phyloP scores from a whole-genome alignment of 2,329 filamentous ascomycete species.

The Chrysosporium keratinophilum region DNA sequence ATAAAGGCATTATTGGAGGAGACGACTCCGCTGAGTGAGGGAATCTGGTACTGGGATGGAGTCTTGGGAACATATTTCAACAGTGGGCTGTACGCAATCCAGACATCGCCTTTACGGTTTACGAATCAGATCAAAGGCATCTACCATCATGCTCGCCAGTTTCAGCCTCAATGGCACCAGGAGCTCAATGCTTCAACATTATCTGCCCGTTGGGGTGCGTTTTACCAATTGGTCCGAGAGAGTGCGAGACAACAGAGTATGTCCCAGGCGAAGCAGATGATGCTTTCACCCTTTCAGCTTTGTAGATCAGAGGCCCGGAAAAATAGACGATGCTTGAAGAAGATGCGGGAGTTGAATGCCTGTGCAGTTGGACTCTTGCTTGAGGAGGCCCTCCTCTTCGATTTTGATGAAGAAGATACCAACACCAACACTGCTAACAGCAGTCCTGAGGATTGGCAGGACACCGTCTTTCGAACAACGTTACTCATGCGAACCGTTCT shows the following conservation, averaged over 20 bases:
- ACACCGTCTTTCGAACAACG: constrained; percentile 67
- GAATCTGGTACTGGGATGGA: constrained; percentile 94
- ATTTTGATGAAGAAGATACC: constrained; percentile 49
- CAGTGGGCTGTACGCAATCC: constrained; percentile 72
- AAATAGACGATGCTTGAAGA: constrained; percentile 62
- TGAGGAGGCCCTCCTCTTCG: constrained; percentile 68
- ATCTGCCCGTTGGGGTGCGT: constrained; percentile 45
- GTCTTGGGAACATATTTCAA: constrained; percentile 67
- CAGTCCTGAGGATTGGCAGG: constrained; percentile 52
- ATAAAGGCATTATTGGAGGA: constrained; percentile 69
- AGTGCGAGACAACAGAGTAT: constrained; percentile 65
- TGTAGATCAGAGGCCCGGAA: constrained; percentile 62
- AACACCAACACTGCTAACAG: constrained; percentile 39
- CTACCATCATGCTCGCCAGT: constrained; percentile 45
- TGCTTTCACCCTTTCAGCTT: constrained; percentile 68
- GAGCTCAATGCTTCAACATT: constrained; percentile 22
- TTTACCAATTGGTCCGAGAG: constrained; percentile 70
- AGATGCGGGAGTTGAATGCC: constrained; percentile 68
- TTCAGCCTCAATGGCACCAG: constrained; percentile 22
- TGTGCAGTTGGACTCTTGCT: constrained; percentile 79
- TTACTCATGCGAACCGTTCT: constrained; percentile 79
- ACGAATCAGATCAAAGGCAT: constrained; percentile 63
- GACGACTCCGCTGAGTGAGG: constrained; percentile 71
- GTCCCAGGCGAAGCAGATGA: constrained; percentile 56
- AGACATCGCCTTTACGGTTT: constrained; percentile 68